A percentile compares a stretch with the other conserved stretches of the same genome.
These are phyloP conservation scores for Hanseniaspora uvarum DNA, from an alignment of 1,139 yeast species.

Conservation along the genomic window DNA sequence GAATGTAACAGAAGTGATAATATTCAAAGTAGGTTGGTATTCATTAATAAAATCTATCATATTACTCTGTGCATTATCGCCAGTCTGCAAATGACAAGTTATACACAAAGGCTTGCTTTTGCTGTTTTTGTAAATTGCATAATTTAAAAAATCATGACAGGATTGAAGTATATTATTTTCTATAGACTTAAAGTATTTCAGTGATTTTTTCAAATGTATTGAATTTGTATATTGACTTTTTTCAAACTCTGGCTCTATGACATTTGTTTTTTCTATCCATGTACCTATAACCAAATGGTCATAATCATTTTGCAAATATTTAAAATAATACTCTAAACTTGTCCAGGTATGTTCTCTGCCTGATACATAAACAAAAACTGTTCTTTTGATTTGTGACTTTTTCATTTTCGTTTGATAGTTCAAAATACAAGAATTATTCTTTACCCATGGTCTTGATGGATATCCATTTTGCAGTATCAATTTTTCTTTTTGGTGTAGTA, in stretches of 20 bases:
- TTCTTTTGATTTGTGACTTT: conserved; percentile 32
- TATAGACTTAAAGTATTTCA: conserved; percentile 11
- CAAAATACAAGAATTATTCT: conserved; percentile 42
- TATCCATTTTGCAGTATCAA: conserved; percentile 27
- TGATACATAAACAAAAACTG: conserved; percentile 49
- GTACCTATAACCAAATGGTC: conserved; percentile 50
- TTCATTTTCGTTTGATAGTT: conserved; percentile 39
- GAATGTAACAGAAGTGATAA: conserved; percentile 34
- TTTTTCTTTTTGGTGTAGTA: conserved; percentile 8
- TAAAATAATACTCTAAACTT: conserved; percentile 56
- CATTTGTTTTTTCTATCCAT: conserved; percentile 30
- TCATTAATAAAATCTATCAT: conserved; percentile 43
- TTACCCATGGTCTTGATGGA: conserved; percentile 46
- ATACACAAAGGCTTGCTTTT: conserved; percentile 36
- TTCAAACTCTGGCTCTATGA: conserved; percentile 22
- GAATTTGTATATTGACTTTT: conserved; percentile 15
- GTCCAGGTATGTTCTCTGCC: conserved; percentile 64
- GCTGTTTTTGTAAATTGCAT: conserved; percentile 12
- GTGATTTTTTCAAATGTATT: conserved; percentile 12
- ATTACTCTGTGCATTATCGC: conserved; percentile 36
- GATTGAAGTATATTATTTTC: conserved; percentile 18
- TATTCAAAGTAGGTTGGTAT: conserved; percentile 47
- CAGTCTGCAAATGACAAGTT: conserved; percentile 46
- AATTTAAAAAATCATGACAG: conserved; percentile 20
- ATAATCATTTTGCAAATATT: conserved; percentile 46